These are phyloP conservation scores for Erythrophleum fordii DNA, from an alignment of 306 rosid genomes.

Conservation along the genomic window DNA sequence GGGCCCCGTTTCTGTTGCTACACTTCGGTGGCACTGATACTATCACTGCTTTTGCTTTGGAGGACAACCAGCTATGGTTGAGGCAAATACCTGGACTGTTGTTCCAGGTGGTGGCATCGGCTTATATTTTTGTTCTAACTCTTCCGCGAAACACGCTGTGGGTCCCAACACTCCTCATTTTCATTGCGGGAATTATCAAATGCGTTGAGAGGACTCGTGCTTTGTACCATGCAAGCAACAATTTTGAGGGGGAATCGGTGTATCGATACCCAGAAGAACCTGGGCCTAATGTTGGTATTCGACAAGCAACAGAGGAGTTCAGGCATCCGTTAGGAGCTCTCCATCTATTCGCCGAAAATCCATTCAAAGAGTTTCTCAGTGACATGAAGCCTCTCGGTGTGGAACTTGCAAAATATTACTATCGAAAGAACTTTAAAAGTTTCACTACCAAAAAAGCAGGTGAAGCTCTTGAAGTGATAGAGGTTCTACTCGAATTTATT, in stretches of 20 bases:
- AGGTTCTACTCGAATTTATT: conserved; percentile 44
- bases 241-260: too few relatives aligned
- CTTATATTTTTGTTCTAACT: conserved; percentile 39
- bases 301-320: too few relatives aligned
- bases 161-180: conserved; percentile 30
- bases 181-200: conserved; percentile 44
- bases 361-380: too few relatives aligned
- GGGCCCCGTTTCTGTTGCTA: conserved; percentile 39
- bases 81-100: conserved; percentile 41
- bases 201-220: conserved; percentile 42
- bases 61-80: conserved; percentile 50
- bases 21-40: conserved; percentile 40
- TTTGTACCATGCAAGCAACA: conserved; percentile 38
- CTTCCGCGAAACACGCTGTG: conserved; percentile 28
- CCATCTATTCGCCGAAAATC: too few relatives aligned
- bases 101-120: conserved; percentile 22
- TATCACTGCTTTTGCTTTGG: conserved; percentile 49
- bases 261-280: too few relatives aligned
- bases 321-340: too few relatives aligned
- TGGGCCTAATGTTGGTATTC: too few relatives aligned
- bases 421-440: not conserved
- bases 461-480: conserved; percentile 34
- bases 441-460: not conserved
- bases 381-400: too few relatives aligned
- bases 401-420: too few relatives aligned